Percentiles rank a stretch among this genome's conserved stretches.
phyloP scores from a whole-genome alignment of 495 filamentous ascomycete species.

The Platismatia glauca region DNA sequence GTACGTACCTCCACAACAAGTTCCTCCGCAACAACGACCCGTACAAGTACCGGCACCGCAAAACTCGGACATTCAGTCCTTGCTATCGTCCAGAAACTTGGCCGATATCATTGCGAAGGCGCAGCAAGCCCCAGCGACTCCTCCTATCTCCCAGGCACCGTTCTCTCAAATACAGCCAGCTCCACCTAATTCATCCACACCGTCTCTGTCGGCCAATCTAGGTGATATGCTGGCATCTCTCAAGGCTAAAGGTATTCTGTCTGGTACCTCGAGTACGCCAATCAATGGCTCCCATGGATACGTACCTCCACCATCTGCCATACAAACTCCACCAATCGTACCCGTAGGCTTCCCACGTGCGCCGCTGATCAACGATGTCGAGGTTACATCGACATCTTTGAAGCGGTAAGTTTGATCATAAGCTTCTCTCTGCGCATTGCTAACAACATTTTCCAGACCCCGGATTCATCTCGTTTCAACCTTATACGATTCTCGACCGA shows the following conservation, averaged over 20 bases:
- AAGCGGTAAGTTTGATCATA: constrained; percentile 55
- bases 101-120: constrained; percentile 42
- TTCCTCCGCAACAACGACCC: constrained; percentile 25
- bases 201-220: constrained; percentile 31
- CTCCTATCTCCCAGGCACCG: constrained; percentile 11
- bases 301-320: constrained; percentile 23
- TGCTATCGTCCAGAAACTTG: constrained; percentile 41
- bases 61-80: constrained; percentile 31
- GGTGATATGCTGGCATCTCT: constrained; percentile 39
- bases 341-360: constrained; percentile 19
- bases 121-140: constrained; percentile 29
- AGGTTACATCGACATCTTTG: constrained; percentile 62
- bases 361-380: constrained; percentile 44
- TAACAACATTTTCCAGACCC: constrained; percentile 46
- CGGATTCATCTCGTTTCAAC: constrained; percentile 61
- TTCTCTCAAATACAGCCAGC: constrained; percentile 5
- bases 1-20: constrained; percentile 24
- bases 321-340: constrained; percentile 19
- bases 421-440: constrained; percentile 15
- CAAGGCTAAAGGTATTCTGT: constrained; percentile 40
- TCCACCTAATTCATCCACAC: constrained; percentile 29
- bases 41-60: constrained; percentile 32
- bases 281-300: constrained; percentile 21
- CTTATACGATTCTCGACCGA: constrained; percentile 70
- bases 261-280: constrained; percentile 28